phyloP scores from a whole-genome alignment of 257 asterid genomes.

The Nicotiana sylvestris region DNA sequence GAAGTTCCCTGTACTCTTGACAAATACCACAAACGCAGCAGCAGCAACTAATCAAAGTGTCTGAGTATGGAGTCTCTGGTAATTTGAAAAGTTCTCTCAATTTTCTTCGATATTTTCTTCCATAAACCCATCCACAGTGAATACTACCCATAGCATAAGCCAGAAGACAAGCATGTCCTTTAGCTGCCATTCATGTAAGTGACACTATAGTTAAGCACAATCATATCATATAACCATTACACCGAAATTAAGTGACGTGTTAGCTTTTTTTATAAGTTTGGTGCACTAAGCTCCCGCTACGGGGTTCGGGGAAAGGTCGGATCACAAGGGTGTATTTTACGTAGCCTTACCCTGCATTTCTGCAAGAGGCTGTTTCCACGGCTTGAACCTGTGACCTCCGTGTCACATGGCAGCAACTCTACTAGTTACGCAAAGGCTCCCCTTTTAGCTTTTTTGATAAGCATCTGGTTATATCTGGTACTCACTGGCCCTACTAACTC shows the following conservation, averaged over 20 bases:
- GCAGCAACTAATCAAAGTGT: slow-evolving; percentile 28
- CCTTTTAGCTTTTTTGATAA: too few relatives aligned
- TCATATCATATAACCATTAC: not conserved
- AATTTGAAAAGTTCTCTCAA: slow-evolving; percentile 27
- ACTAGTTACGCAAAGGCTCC: too few relatives aligned
- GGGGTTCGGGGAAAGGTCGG: too few relatives aligned
- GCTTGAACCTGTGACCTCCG: too few relatives aligned
- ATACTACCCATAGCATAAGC: slow-evolving; percentile 26
- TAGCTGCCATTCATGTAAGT: slow-evolving; percentile 2
- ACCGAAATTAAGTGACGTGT: not conserved
- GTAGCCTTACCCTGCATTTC: too few relatives aligned
- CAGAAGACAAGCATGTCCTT: slow-evolving; percentile 21
- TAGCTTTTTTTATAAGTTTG: too few relatives aligned
- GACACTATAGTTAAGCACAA: not conserved
- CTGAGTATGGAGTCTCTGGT: slow-evolving; percentile 32
- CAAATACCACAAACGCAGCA: slow-evolving; percentile 35
- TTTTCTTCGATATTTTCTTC: slow-evolving; percentile 33
- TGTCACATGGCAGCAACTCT: too few relatives aligned
- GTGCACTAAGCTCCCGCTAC: too few relatives aligned
- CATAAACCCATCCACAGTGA: slow-evolving; percentile 34
- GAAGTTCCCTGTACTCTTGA: slow-evolving; percentile 42
- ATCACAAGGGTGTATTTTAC: too few relatives aligned
- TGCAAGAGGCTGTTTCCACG: too few relatives aligned
- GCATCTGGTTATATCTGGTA: too few relatives aligned
- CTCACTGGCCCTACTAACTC: too few relatives aligned